Conservation (phyloP, 139 green algal species). For the Picocystis salinarum region DNA sequence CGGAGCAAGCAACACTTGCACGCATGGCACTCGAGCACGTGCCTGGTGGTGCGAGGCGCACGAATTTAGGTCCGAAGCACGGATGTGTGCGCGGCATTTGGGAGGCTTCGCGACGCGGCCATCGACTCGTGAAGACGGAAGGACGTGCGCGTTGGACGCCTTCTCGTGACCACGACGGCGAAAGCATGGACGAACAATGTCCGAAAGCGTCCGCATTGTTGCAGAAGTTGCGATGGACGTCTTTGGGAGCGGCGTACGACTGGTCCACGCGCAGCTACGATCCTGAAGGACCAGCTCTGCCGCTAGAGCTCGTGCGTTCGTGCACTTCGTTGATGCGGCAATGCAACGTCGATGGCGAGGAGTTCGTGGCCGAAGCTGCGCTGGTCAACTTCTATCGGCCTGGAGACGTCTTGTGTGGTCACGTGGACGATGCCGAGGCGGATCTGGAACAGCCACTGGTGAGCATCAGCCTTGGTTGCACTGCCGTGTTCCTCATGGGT, state of each 20-base stretch:
- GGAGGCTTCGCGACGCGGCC: too few relatives aligned
- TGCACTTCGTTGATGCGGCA: slow-evolving; percentile 5
- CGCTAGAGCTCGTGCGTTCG: slow-evolving; percentile 10
- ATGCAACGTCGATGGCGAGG: neutral
- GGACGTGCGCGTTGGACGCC: too few relatives aligned
- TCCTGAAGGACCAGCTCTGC: slow-evolving; percentile 8
- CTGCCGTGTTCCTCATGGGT: slow-evolving; percentile 69
- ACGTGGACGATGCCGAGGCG: slow-evolving; percentile 68
- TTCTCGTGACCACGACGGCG: too few relatives aligned
- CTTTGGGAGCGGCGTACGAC: slow-evolving; percentile 56
- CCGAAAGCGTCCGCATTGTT: slow-evolving; percentile 32
- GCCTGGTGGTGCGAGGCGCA: too few relatives aligned
- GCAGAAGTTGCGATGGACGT: slow-evolving; percentile 55
- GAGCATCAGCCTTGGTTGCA: slow-evolving; percentile 54
- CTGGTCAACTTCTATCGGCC: slow-evolving; percentile 72
- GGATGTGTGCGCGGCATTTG: too few relatives aligned
- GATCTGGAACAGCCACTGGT: slow-evolving; percentile 63
- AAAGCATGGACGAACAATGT: too few relatives aligned
- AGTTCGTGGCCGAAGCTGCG: slow-evolving; percentile 51
- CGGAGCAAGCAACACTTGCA: too few relatives aligned
- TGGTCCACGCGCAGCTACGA: slow-evolving; percentile 51
- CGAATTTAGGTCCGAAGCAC: too few relatives aligned
- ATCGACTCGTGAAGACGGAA: too few relatives aligned
- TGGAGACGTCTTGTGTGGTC: slow-evolving; percentile 60
- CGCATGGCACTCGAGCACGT: too few relatives aligned